Evolutionary conservation across 768 basidiomycete genomes (phyloP).

Genomic region (Ramaria rubella): DNA sequence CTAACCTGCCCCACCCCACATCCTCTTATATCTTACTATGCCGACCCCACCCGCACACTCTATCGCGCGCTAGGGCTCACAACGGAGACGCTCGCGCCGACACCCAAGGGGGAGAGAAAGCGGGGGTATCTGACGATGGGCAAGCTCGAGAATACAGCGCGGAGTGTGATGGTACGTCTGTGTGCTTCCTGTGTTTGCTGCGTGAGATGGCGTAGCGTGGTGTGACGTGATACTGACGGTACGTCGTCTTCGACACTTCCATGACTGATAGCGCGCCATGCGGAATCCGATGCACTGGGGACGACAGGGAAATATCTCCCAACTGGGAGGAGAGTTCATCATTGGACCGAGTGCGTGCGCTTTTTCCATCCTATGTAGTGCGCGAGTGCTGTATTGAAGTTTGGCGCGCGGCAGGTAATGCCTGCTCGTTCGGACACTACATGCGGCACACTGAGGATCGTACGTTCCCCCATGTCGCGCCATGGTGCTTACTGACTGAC

Average conservation of each 20-base stretch:
- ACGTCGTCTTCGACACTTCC: slow-evolving; percentile 6
- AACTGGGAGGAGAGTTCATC: slow-evolving; percentile 60
- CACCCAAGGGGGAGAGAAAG: slow-evolving; percentile 39
- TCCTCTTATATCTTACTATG: slow-evolving; percentile 45
- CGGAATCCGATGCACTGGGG: slow-evolving; percentile 43
- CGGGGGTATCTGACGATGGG: slow-evolving; percentile 40
- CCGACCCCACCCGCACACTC: slow-evolving; percentile 55
- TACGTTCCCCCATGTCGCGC: slow-evolving; percentile 16
- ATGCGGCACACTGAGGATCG: slow-evolving; percentile 62
- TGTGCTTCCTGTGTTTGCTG: too few relatives aligned
- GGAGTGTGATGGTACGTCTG: slow-evolving; percentile 40
- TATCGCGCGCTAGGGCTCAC: slow-evolving; percentile 60
- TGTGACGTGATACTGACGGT: too few relatives aligned
- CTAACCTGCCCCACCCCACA: slow-evolving; percentile 35
- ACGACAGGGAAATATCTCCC: slow-evolving; percentile 55
- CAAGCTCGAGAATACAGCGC: slow-evolving; percentile 25
- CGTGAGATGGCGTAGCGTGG: too few relatives aligned
- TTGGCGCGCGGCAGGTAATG: slow-evolving; percentile 27
- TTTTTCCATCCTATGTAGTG: neutral
- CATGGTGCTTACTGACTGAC: neutral
- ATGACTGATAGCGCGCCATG: slow-evolving; percentile 28
- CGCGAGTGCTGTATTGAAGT: neutral
- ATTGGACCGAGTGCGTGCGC: slow-evolving; percentile 44
- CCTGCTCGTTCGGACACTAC: slow-evolving; percentile 45
- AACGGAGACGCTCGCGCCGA: slow-evolving; percentile 35